Evolutionary conservation across 805 yeast species (phyloP).

Genomic region (Jamesozyma gamospora): DNA sequence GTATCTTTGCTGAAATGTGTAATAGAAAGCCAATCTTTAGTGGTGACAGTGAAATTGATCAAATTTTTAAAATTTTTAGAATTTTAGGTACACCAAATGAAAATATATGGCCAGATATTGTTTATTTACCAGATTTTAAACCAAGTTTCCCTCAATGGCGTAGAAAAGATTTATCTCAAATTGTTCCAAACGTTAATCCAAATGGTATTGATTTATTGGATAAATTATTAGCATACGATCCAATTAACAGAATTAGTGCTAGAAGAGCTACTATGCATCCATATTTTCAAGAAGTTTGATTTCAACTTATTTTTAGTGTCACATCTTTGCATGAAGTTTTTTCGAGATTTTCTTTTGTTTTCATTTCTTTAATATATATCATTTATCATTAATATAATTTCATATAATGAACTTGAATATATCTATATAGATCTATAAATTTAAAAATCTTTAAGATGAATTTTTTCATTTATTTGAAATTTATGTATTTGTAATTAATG

Average conservation of each 20-base stretch:
- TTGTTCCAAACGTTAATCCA: conserved; percentile 69
- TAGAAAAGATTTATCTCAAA: conserved; percentile 76
- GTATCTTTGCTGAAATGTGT: conserved; percentile 96
- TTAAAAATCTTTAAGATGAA: no score
- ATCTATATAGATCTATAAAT: no score
- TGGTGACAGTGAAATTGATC: conserved; percentile 94
- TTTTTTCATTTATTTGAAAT: no score
- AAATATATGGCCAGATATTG: conserved; percentile 94
- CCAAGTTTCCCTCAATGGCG: conserved; percentile 75
- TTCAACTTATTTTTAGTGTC: background rate
- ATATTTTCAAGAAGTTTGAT: conserved; percentile 29
- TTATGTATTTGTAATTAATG: no score
- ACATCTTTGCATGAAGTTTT: no score
- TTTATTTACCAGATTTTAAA: conserved; percentile 78
- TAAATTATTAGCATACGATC: conserved; percentile 79
- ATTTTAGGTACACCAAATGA: conserved; percentile 96
- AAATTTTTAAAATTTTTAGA: conserved; percentile 80
- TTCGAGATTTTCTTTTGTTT: no score
- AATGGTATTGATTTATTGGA: conserved; percentile 79
- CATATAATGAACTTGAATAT: no score
- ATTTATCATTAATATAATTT: no score
- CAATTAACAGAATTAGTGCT: conserved; percentile 87
- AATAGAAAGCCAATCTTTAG: conserved; percentile 97
- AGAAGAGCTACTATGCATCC: conserved; percentile 87
- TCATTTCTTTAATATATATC: no score